Evolutionary conservation across 2,329 filamentous ascomycete species (phyloP).

Genomic region (Paraphoma sp.): DNA sequence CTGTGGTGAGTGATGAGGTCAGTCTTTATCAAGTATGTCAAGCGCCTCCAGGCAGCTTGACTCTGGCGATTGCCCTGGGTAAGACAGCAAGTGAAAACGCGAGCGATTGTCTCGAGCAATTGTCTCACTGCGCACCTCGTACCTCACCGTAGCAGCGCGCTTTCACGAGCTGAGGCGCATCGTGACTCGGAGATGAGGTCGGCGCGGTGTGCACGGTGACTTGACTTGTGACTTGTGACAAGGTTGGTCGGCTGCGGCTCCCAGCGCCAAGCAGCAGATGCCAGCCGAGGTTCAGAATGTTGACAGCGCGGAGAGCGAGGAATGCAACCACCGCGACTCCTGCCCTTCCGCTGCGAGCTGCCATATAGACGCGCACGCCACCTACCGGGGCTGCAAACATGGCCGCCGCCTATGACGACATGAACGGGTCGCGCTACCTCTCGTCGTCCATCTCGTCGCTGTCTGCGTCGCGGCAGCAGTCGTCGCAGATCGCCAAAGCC

Average conservation of each 20-base stretch:
- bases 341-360: slow-evolving; percentile 15
- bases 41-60: slow-evolving; percentile 10
- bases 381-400: slow-evolving; percentile 26
- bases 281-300: slow-evolving; percentile 27
- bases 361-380: not conserved
- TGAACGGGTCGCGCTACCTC: slow-evolving; percentile 64
- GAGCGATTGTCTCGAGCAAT: no score
- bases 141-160: not conserved
- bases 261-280: slow-evolving; percentile 17
- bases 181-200: slow-evolving; percentile 2
- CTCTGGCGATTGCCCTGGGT: slow-evolving; percentile 6
- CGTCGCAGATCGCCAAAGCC: slow-evolving; percentile 82
- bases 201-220: not conserved
- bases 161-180: slow-evolving; percentile 3
- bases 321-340: slow-evolving; percentile 16
- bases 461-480: slow-evolving; percentile 68
- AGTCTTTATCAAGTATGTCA: slow-evolving; percentile 18
- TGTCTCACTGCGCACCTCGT: not conserved
- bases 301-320: slow-evolving; percentile 17
- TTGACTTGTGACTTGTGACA: no score
- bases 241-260: slow-evolving; percentile 8
- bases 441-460: slow-evolving; percentile 75
- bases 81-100: no score
- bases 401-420: slow-evolving; percentile 58
- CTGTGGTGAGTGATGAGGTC: slow-evolving; percentile 20